Conservation (phyloP, 345 rosid genomes). For the Melaleuca alternifolia region DNA sequence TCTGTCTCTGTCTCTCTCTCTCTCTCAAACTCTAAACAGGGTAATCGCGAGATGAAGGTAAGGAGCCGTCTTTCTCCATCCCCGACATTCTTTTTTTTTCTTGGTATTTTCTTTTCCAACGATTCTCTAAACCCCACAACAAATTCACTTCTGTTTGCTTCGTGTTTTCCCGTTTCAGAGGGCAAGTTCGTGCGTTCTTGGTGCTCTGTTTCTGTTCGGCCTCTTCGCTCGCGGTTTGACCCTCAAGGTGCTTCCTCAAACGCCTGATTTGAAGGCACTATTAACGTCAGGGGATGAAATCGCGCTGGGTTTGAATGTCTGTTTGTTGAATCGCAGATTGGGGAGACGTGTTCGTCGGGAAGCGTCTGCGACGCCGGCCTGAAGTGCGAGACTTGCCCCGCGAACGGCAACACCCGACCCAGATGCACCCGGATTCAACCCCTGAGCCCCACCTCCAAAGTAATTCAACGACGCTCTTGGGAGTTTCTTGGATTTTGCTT, state of each 20-base stretch:
- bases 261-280: not conserved
- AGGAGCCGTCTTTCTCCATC: not conserved
- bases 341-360: constrained; percentile 68
- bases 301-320: not conserved
- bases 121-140: not conserved
- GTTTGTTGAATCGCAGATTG: constrained; percentile 32
- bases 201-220: not conserved
- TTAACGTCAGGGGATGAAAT: not conserved
- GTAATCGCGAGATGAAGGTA: not conserved
- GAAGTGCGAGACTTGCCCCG: constrained; percentile 64
- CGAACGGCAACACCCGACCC: constrained; percentile 62
- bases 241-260: not conserved
- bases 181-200: not conserved
- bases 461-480: constrained; percentile 1
- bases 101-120: not conserved
- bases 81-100: not conserved
- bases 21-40: not conserved
- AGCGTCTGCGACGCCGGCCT: constrained; percentile 66
- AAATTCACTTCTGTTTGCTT: not conserved
- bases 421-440: constrained; percentile 68
- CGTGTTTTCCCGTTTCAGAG: not conserved
- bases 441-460: constrained; percentile 65
- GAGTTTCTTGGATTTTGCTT: not conserved
- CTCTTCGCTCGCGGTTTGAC: not conserved
- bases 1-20: not conserved